These are phyloP conservation scores for Kluyveromyces sp. DNA, from an alignment of 1,139 yeast species.

Conservation along the genomic window DNA sequence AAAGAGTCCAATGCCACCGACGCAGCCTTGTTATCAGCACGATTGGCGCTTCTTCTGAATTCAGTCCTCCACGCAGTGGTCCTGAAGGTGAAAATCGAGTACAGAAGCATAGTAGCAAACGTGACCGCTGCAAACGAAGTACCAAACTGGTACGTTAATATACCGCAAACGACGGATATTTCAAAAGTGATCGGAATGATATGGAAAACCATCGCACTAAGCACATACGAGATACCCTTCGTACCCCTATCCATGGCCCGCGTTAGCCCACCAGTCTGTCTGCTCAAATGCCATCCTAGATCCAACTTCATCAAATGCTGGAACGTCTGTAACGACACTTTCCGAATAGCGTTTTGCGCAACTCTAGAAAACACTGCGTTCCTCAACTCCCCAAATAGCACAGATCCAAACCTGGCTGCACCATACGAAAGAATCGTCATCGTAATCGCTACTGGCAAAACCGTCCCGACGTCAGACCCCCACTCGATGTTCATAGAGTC, in stretches of 20 bases:
- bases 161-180: slow-evolving; percentile 87
- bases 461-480: slow-evolving; percentile 46
- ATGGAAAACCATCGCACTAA: slow-evolving; percentile 95
- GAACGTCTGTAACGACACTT: slow-evolving; percentile 85
- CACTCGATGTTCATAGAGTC: slow-evolving; percentile 93
- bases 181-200: slow-evolving; percentile 89
- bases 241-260: slow-evolving; percentile 97
- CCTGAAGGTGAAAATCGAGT: slow-evolving; percentile 75
- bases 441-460: slow-evolving; percentile 47
- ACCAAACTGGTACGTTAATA: slow-evolving; percentile 88
- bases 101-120: slow-evolving; percentile 75
- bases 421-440: slow-evolving; percentile 85
- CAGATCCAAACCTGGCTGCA: slow-evolving; percentile 89
- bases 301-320: slow-evolving; percentile 77
- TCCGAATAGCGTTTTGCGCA: slow-evolving; percentile 88
- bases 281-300: slow-evolving; percentile 77
- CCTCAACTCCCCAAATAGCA: slow-evolving; percentile 84
- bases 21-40: slow-evolving; percentile 92
- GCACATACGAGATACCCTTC: slow-evolving; percentile 88
- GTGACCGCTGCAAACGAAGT: slow-evolving; percentile 84
- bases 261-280: slow-evolving; percentile 94
- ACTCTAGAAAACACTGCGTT: slow-evolving; percentile 95
- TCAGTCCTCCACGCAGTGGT: slow-evolving; percentile 97
- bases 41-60: slow-evolving; percentile 84
- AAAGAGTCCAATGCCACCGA: slow-evolving; percentile 89